Base-by-base conservation (phyloP, 768 basidiomycete species). In the Daedaleopsis nitida region DNA sequence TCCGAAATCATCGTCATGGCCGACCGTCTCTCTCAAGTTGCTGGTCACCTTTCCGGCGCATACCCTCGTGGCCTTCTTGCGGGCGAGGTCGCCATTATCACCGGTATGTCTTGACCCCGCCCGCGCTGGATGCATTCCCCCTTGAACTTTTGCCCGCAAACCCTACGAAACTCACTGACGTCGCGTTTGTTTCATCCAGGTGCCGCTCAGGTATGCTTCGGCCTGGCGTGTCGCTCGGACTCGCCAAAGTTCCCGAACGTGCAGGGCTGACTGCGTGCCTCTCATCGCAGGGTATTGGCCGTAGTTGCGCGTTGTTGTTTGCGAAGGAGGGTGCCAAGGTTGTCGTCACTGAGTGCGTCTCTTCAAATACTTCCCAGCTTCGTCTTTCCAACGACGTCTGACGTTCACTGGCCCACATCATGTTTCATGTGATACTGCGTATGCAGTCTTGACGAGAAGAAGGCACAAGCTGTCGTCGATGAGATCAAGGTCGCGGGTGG, bases 261-360 rank as follows among this genome's bases (percentile, higher is more conserved):
- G 7, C 27, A 32, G 27, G 3, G 27, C 27, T 32, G 27, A 32
- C 27, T 32, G 27, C 7, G 27, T 32, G 7, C 27, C 39, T 34
- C 4, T 16, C 51, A 44, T 24, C 14, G 66, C 32, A 94, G 86
- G 92, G 92, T 64, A 94, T 94, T 59, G 92, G 92, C 4, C 82
- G 82, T 49, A 85, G 87, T 34, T 80, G 83, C 42, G 92, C 92
- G 1, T 75, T 93, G 35, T 78, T 91, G 44, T 94, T 92, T 67
- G 88, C 91, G 5, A 86, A 86, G 63, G 92, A 94, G 70, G 92
- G 92, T 17, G 92, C 92, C 16, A 94, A 89, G 70, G 86, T 94
- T 53, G 91, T 94, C 65, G 87, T 89, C 53, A 86, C 87, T 81
- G 92, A 94, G 88, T 92, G 56, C 71, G 78, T 65, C n/a, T 10